Base-by-base conservation (phyloP, 2,329 filamentous ascomycete genomes). In the Paracoccidioides lutzii region DNA sequence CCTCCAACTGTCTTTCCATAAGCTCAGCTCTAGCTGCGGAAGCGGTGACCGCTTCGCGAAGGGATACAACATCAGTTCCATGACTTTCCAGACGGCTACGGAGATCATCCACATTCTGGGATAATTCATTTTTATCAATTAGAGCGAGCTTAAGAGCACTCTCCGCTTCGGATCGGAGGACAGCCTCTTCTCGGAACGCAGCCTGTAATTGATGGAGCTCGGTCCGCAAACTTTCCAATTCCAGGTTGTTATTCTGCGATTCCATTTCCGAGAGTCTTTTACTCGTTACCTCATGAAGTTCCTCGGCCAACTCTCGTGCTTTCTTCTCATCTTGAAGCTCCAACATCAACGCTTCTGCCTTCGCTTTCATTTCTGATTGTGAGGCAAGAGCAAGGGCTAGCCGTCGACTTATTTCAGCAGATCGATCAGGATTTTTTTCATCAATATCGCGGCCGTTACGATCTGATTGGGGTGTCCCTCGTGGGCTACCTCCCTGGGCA, bases 251-350 rank as follows among this genome's bases (percentile, higher is more conserved):
- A 64, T 86, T 85, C 66, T 95, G 91, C 45, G 78, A 78, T 67
- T 97, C 91, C 1, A 98, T 77, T 62, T 96, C 90, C 6, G 82
- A 76, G 70, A 95, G 84, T 28, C 91, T 84, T 69, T 83, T 86
- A 67, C 95, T 86, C 2, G 90, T 85, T 32, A 88, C 87, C 62
- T 84, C 83, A 4, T 86, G 80, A 2, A 88, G 94, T 57, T 96
- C 91, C 65, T 98, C 93, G 0, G 93, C 90, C 12, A 96, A 75
- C 64, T 89, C 84, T 52, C 89, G 82, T 4, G 88, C 85, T 58
- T 81, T 85, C 66, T 79, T 88, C 71, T 98, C 94, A 0, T 88
- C 82, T 37, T 89, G 83, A 1, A 95, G 75, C 56, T 96, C 89
- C 3, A 78, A 73, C 28, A 76, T 79, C 52, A 88, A 67, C 15